phyloP scores from a whole-genome alignment of 176 grass and related monocot genomes.

The Carex littledalei region DNA sequence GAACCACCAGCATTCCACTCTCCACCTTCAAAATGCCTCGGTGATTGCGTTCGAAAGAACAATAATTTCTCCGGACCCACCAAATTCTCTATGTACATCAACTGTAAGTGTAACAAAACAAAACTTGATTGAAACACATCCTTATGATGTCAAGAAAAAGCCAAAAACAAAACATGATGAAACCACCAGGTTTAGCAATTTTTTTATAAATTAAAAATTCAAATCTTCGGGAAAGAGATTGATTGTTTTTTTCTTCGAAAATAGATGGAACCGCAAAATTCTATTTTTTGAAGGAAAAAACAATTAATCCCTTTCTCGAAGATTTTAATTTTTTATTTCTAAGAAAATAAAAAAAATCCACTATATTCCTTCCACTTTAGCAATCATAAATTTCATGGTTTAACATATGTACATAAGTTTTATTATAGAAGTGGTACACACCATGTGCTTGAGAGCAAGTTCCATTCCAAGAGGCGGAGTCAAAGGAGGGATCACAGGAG shows the following conservation, averaged over 20 bases:
- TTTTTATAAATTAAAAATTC: too few relatives aligned
- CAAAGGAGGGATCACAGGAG: slow-evolving; percentile 52
- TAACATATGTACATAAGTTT: not conserved
- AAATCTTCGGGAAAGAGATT: too few relatives aligned
- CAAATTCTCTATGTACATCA: slow-evolving; percentile 39
- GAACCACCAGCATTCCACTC: slow-evolving; percentile 81
- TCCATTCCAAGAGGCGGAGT: slow-evolving; percentile 55
- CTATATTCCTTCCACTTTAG: too few relatives aligned
- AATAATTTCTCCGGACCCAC: slow-evolving; percentile 28
- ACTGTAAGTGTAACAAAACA: slow-evolving; percentile 36
- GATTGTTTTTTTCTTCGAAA: too few relatives aligned
- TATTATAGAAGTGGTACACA: slow-evolving; percentile 19
- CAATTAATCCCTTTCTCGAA: not conserved
- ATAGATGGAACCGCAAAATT: too few relatives aligned
- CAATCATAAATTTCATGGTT: not conserved
- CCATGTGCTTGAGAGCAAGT: slow-evolving; percentile 73
- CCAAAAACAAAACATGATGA: too few relatives aligned
- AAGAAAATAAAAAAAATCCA: too few relatives aligned
- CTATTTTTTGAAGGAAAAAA: too few relatives aligned
- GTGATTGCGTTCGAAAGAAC: slow-evolving; percentile 82
- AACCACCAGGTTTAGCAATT: too few relatives aligned
- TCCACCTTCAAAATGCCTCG: slow-evolving; percentile 91
- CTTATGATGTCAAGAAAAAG: too few relatives aligned
- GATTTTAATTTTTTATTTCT: too few relatives aligned
- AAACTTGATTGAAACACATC: not conserved